These are phyloP conservation scores for Pleurotus pulmonarius DNA, from an alignment of 768 basidiomycete species.

Conservation along the genomic window DNA sequence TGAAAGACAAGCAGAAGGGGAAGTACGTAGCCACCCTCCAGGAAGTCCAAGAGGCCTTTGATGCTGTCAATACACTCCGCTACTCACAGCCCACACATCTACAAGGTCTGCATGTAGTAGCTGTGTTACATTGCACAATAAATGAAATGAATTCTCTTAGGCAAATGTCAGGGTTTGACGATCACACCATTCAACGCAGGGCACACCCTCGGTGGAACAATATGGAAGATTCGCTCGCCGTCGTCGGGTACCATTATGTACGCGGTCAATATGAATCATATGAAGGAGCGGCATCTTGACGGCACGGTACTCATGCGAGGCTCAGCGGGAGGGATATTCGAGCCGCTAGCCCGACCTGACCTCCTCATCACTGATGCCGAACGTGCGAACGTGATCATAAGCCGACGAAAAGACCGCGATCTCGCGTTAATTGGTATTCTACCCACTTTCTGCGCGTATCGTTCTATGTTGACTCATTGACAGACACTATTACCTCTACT, in stretches of 20 bases:
- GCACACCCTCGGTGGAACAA: constrained; percentile 92
- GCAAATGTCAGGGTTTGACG: constrained; percentile 88
- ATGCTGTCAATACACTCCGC: constrained; percentile 84
- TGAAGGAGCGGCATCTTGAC: constrained; percentile 92
- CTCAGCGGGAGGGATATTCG: constrained; percentile 75
- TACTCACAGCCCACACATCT: constrained; percentile 96
- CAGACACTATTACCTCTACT: constrained; percentile 88
- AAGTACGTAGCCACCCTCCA: constrained; percentile 74
- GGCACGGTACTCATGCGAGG: constrained; percentile 84
- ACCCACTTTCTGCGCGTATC: neutral
- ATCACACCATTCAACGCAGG: constrained; percentile 95
- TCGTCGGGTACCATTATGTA: constrained; percentile 95
- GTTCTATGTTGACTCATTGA: neutral
- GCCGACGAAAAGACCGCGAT: constrained; percentile 87
- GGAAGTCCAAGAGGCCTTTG: constrained; percentile 92
- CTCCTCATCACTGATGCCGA: constrained; percentile 93
- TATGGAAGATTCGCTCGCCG: constrained; percentile 99
- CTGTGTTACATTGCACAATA: constrained; percentile 3
- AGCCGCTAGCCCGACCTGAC: constrained; percentile 86
- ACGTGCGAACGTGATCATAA: constrained; percentile 75
- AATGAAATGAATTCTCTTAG: constrained; percentile 28
- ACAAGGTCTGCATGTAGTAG: constrained; percentile 56
- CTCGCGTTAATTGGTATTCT: constrained; percentile 75
- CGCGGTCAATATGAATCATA: constrained; percentile 94
- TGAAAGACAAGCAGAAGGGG: constrained; percentile 30